Percentiles rank a stretch among this genome's conserved stretches.
These are phyloP conservation scores for Kalmanozyma brasiliensis DNA, from an alignment of 1,284 basidiomycete species.

Conservation along the genomic window DNA sequence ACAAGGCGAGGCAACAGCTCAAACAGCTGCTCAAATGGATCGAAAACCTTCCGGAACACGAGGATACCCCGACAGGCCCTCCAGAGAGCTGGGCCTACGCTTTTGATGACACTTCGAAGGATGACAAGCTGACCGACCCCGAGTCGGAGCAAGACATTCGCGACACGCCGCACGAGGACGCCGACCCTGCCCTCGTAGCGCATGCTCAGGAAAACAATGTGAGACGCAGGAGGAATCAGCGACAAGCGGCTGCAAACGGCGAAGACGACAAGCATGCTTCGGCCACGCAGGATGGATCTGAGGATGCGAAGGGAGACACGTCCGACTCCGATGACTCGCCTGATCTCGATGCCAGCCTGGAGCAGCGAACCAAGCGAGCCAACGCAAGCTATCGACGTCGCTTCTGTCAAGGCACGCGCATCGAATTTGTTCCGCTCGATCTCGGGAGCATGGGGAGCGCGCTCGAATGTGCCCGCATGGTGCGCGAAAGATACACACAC, in stretches of 20 bases:
- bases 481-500: constrained; percentile 59
- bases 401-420: constrained; percentile 60
- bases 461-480: constrained; percentile 57
- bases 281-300: constrained; percentile 8
- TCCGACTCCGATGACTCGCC: constrained; percentile 11
- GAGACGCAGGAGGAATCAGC: constrained; percentile 38
- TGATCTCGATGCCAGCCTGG: constrained; percentile 37
- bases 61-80: constrained; percentile 47
- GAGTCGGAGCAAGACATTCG: constrained; percentile 45
- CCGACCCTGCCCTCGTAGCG: constrained; percentile 50
- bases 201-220: constrained; percentile 48
- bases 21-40: constrained; percentile 53
- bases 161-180: constrained; percentile 55
- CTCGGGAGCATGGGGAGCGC: constrained; percentile 65
- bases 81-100: constrained; percentile 51
- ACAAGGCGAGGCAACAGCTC: constrained; percentile 59
- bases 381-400: constrained; percentile 56
- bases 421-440: constrained; percentile 66
- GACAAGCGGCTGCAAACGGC: constrained; percentile 40
- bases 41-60: constrained; percentile 56
- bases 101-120: constrained; percentile 35
- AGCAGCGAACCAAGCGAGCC: constrained; percentile 51
- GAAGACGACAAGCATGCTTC: constrained; percentile 14
- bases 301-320: constrained; percentile 9
- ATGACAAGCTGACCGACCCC: constrained; percentile 45